Conservation (phyloP, 2,329 filamentous ascomycete genomes). For the Calonectria naviculata region DNA sequence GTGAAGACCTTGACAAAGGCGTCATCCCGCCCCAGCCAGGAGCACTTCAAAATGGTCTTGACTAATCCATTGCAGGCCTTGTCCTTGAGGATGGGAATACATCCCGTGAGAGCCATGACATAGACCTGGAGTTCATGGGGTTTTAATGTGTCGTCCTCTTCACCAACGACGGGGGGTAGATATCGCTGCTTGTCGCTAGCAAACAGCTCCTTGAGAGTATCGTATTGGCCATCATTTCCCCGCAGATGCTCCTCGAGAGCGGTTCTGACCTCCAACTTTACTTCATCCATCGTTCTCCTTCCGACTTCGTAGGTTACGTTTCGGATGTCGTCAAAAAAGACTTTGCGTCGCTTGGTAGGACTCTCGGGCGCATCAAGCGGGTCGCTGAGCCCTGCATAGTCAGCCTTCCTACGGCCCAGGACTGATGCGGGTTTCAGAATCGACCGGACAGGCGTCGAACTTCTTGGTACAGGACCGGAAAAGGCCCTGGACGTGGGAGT, state of each 20-base stretch:
- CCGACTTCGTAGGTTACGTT: slow-evolving; percentile 68
- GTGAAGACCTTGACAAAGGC: slow-evolving; percentile 75
- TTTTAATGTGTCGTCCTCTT: slow-evolving; percentile 61
- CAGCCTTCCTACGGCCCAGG: slow-evolving; percentile 56
- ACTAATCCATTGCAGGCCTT: slow-evolving; percentile 70
- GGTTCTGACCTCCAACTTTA: slow-evolving; percentile 65
- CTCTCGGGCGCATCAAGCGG: slow-evolving; percentile 52
- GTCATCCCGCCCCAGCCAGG: slow-evolving; percentile 74
- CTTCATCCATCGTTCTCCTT: slow-evolving; percentile 63
- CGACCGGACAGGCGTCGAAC: slow-evolving; percentile 60
- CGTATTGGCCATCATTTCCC: slow-evolving; percentile 70
- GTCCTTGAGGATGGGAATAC: slow-evolving; percentile 68
- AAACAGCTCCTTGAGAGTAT: slow-evolving; percentile 70
- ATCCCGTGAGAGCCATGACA: slow-evolving; percentile 71
- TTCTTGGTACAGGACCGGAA: slow-evolving; percentile 46
- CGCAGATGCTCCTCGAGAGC: slow-evolving; percentile 67
- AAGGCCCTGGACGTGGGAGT: slow-evolving; percentile 48
- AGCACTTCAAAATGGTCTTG: slow-evolving; percentile 67
- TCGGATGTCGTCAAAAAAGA: slow-evolving; percentile 68
- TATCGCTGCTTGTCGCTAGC: slow-evolving; percentile 59
- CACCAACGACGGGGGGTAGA: slow-evolving; percentile 50
- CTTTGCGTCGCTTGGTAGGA: slow-evolving; percentile 65
- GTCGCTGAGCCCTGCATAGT: slow-evolving; percentile 56
- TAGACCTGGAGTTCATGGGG: slow-evolving; percentile 70
- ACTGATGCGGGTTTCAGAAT: slow-evolving; percentile 63